These are phyloP conservation scores for Boletus reticulatus DNA, from an alignment of 768 basidiomycete genomes.

Conservation along the genomic window DNA sequence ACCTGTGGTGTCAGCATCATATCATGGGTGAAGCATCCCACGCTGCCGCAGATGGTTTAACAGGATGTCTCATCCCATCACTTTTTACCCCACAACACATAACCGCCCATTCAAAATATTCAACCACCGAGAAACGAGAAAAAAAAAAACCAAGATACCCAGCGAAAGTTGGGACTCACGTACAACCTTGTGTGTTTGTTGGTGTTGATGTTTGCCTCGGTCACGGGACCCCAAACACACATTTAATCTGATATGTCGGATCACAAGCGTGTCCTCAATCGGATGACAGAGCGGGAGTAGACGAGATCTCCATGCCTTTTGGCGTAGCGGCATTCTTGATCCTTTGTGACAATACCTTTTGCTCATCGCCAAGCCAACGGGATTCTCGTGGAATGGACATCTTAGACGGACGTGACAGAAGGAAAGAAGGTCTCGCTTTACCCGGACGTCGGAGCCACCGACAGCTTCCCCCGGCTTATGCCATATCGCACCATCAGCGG, in stretches of 20 bases:
- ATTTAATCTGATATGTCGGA: no score
- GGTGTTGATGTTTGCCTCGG: neutral
- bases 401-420: neutral
- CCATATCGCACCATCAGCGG: neutral
- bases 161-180: neutral
- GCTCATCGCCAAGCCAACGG: neutral
- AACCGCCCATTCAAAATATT: neutral
- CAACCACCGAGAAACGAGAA: neutral
- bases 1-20: no score
- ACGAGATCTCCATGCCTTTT: neutral
- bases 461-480: neutral
- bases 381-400: conserved; percentile 7
- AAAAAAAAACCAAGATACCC: neutral
- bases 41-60: no score
- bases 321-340: neutral
- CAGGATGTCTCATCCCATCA: no score
- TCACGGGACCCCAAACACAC: conserved; percentile 1
- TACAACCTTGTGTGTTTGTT: neutral
- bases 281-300: neutral
- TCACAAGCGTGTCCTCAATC: neutral
- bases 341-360: neutral
- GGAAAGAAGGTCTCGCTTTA: neutral
- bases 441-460: neutral
- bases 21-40: no score
- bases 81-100: neutral